phyloP scores from a whole-genome alignment of 345 rosid species.

The Salix brachista region DNA sequence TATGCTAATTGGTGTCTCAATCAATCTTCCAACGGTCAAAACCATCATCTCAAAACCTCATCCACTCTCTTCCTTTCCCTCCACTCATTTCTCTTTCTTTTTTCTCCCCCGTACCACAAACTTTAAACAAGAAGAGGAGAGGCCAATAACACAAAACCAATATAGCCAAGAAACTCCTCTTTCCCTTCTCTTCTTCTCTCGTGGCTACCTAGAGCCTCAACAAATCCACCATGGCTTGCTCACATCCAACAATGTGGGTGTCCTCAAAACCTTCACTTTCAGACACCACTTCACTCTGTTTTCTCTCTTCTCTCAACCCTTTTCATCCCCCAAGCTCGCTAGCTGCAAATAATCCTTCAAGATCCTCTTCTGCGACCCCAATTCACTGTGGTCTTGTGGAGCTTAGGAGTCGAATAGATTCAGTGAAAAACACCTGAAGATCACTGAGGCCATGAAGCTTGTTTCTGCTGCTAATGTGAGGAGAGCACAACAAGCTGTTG shows the following conservation, averaged over 20 bases:
- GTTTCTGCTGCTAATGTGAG: conserved; percentile 96
- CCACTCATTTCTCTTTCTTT: conserved; percentile 50
- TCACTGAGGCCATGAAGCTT: conserved; percentile 98
- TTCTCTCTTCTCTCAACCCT: conserved; percentile 55
- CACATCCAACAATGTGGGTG: conserved; percentile 75
- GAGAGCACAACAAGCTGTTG: conserved; percentile 95
- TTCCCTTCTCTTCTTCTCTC: conserved; percentile 6
- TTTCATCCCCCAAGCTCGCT: conserved; percentile 49
- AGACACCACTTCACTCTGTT: conserved; percentile 68
- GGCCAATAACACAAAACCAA: conserved; percentile 18
- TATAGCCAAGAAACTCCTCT: conserved; percentile 7
- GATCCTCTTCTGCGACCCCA: conserved; percentile 47
- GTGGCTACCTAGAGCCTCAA: conserved; percentile 6
- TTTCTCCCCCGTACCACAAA: conserved; percentile 19
- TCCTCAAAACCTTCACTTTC: conserved; percentile 72
- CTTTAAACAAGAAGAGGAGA: conserved; percentile 30
- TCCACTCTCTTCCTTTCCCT: conserved; percentile 42
- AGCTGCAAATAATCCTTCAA: conserved; percentile 31
- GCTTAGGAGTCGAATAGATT: conserved; percentile 65
- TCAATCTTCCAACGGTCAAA: conserved; percentile 41
- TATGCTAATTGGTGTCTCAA: conserved; percentile 14
- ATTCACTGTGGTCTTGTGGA: conserved; percentile 78
- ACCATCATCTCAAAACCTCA: conserved; percentile 76
- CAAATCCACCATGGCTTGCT: conserved; percentile 54
- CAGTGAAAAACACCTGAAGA: conserved; percentile 93